Base-by-base conservation (phyloP, 176 grass and related monocot genomes). In the Musa itinerans region DNA sequence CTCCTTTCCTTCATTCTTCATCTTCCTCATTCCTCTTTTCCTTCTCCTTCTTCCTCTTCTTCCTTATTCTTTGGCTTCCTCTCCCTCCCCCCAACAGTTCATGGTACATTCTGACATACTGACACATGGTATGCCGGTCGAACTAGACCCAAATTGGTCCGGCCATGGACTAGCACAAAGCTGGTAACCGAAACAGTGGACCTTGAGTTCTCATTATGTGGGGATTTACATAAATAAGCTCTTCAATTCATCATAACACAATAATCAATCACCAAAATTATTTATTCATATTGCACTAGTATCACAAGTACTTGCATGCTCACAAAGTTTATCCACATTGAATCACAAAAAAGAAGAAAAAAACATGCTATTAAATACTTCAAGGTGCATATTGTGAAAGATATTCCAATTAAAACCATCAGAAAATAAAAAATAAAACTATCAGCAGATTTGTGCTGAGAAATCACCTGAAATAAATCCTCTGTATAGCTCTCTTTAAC, bases 401-500 rank as follows among this genome's bases (percentile, higher is more conserved):
- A 57, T 57, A 14, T 57, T 57, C 55, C 17, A 16, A 57, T 57
- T 61, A 20, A n/a, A 61, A 61, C 15, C 21, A 61, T 61, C 8
- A 6, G 22, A 19, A 55, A 68, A 20, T 21, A 53, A 51, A 4
- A 71, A 81, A 69, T 63, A 72, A 69, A 67, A 78, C 59, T n/a
- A 54, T 63, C 11, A 83, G 61, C 51, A 50, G 26, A 78, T 54
- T 74, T 53, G 10, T 12, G 19, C 49, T 75, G 80, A 19, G 43
- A 52, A 12, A 70, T 87, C 82, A 99, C 95, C 78, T 94, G 95
- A 90, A 99, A 81, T 63, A 89, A 94, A 52, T 94, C 95, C 76
- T 99, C 91, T 56, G 92, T 99, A 54, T 99, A 99, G 83, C 88
- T 87, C 85, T 99, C 95, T 83, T 99, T 99, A 83, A 92, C 91